Conservation (phyloP, 306 rosid genomes). For the Sphenostylis stenocarpa region DNA sequence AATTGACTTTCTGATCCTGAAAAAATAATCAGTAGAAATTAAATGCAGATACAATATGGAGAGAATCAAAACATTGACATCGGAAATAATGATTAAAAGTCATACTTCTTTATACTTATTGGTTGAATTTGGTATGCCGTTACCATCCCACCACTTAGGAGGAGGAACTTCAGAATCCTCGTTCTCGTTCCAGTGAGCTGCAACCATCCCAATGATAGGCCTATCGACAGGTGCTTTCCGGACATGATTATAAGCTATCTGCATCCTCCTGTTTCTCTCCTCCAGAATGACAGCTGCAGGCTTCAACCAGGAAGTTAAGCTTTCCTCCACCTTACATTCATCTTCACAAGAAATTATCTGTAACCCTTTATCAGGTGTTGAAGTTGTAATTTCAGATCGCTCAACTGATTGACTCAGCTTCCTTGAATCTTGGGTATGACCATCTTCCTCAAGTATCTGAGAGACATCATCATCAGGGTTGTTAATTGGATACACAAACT, state of each 20-base stretch:
- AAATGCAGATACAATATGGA: constrained; percentile 19
- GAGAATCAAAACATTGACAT: not conserved
- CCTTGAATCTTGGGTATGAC: constrained; percentile 41
- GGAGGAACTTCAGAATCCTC: constrained; percentile 55
- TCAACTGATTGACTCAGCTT: constrained; percentile 48
- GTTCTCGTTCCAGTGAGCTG: constrained; percentile 83
- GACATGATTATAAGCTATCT: constrained; percentile 29
- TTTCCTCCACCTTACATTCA: constrained; percentile 56
- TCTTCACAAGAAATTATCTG: constrained; percentile 43
- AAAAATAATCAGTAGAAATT: constrained; percentile 22
- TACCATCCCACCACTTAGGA: constrained; percentile 90
- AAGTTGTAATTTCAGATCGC: constrained; percentile 41
- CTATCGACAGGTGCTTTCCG: constrained; percentile 68
- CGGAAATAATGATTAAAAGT: not conserved
- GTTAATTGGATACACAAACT: constrained; percentile 52
- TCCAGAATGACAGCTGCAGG: constrained; percentile 52
- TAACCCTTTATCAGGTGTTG: constrained; percentile 36
- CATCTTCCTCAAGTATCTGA: constrained; percentile 48
- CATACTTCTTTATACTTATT: constrained; percentile 89
- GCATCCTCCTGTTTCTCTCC: constrained; percentile 43
- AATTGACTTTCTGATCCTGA: constrained; percentile 94
- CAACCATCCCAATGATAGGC: constrained; percentile 89
- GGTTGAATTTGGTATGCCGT: constrained; percentile 94
- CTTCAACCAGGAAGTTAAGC: constrained; percentile 78
- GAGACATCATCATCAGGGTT: constrained; percentile 44